Conservation (phyloP, 768 basidiomycete genomes). For the Dentipellis sp. region DNA sequence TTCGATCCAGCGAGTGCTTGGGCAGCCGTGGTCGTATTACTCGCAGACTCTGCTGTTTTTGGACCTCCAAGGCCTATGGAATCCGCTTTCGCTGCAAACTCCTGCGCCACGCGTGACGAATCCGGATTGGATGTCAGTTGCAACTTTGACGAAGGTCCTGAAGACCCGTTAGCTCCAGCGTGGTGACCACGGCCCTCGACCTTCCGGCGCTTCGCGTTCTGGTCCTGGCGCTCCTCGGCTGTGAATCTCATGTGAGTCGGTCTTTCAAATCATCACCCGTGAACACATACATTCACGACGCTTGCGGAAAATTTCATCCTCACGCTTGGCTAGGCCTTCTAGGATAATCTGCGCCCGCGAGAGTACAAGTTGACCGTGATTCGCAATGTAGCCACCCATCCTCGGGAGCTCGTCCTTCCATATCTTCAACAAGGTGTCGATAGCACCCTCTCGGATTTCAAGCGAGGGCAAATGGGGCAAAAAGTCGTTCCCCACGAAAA, state of each 20-base stretch:
- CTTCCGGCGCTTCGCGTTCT: conserved; percentile 83
- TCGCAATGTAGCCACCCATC: conserved; percentile 97
- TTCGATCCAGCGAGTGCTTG: conserved; percentile 82
- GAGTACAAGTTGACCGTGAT: conserved; percentile 84
- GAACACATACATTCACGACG: conserved; percentile 69
- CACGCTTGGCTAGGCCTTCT: conserved; percentile 86
- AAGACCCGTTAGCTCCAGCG: conserved; percentile 11
- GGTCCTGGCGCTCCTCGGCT: conserved; percentile 94
- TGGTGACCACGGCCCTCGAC: conserved; percentile 41
- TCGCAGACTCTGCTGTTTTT: conserved; percentile 46
- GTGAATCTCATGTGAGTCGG: conserved; percentile 1
- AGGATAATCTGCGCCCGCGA: conserved; percentile 87
- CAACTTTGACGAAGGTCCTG: conserved; percentile 40
- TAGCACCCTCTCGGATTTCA: conserved; percentile 98
- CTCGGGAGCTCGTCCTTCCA: conserved; percentile 90
- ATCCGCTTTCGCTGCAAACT: conserved; percentile 71
- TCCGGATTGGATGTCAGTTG: conserved; percentile 38
- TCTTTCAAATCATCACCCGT: too few species aligned
- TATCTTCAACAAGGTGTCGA: conserved; percentile 92
- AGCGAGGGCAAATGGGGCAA: conserved; percentile 95
- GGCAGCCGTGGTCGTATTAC: conserved; percentile 49
- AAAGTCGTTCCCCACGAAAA: conserved; percentile 99
- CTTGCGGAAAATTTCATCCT: conserved; percentile 92
- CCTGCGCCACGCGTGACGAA: conserved; percentile 31
- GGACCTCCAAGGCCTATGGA: conserved; percentile 67